Evolutionary conservation across 345 rosid species (phyloP), one percentile per base, ranked within the genome.

Genomic region (Populus ilicifolia): DNA sequence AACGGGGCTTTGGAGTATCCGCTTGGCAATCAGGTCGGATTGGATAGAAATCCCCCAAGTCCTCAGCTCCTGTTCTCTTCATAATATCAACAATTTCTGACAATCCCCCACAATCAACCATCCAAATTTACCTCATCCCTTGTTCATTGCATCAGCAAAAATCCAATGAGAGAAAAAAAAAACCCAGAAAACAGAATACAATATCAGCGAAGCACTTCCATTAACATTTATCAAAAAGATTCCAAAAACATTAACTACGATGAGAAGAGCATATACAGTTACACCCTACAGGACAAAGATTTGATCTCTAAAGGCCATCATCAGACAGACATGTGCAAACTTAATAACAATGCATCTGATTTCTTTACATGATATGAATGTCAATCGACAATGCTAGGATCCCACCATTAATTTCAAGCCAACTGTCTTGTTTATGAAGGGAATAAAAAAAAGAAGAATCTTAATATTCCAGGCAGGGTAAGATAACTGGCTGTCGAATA

Each of bases 31-130:
- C 99, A 17, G 91, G 86, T 82, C 92, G 81, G 68, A 90, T 81
- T 36, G 94, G 99, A 85, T 84, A 93, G 87, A 88, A 91, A 77
- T 86, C 88, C 52, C 88, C 90, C 86, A 89, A 84, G 73, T 92
- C 96, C 25, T 85, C 90, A 46, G 78, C 88, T 72, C 87, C 93
- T 54, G 88, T 74, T 80, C 80, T 90, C 83, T 77, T 80, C 81
- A 83, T 76, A 64, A 77, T 25, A 46, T 12, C 4, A 46, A 46
- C n/a, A 50, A 75, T 18, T 36, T 69, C 48, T 39, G 83, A 12
- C 66, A 84, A 76, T 87, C 82, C 85, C 64, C 11, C 73, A 41
- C 86, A 86, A 9, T 82, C 83, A 78, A 65, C 48, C 86, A 84
- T 84, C 70, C 84, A 79, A 77, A 43, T 54, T 66, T 39, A 27